These are phyloP conservation scores for Syzygium syzygioides DNA, from an alignment of 441 rosid species.

Conservation along the genomic window DNA sequence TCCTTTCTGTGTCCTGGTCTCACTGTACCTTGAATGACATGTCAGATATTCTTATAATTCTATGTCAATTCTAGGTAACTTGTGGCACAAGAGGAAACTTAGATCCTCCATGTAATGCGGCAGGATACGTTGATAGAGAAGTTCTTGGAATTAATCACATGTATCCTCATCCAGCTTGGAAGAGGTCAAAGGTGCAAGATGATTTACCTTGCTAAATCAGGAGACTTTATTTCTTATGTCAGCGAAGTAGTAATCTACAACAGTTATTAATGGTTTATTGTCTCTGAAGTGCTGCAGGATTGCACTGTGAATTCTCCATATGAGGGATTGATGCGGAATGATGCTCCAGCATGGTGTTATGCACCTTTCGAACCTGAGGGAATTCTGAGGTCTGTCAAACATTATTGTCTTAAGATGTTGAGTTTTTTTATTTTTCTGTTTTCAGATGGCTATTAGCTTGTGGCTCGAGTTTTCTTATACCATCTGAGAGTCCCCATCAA, in stretches of 20 bases:
- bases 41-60: neutral
- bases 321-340: constrained; percentile 38
- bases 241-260: neutral
- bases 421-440: constrained; percentile 1
- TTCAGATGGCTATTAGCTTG: neutral
- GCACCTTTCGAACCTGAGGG: constrained; percentile 96
- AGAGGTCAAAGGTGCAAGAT: constrained; percentile 55
- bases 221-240: neutral
- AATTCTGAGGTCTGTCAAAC: constrained; percentile 47
- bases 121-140: constrained; percentile 64
- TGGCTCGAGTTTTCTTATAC: neutral
- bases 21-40: neutral
- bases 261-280: constrained; percentile 4
- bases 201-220: neutral
- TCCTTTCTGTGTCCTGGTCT: neutral
- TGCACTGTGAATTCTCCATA: constrained; percentile 63
- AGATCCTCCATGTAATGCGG: constrained; percentile 84
- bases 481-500: neutral
- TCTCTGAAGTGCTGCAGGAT: constrained; percentile 40
- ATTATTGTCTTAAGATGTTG: neutral
- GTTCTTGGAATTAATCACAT: constrained; percentile 65
- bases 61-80: constrained; percentile 36
- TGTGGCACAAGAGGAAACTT: constrained; percentile 73
- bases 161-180: constrained; percentile 88
- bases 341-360: constrained; percentile 80